Base-by-base conservation (phyloP, 2,329 filamentous ascomycete species). In the Aureobasidium uvarum region DNA sequence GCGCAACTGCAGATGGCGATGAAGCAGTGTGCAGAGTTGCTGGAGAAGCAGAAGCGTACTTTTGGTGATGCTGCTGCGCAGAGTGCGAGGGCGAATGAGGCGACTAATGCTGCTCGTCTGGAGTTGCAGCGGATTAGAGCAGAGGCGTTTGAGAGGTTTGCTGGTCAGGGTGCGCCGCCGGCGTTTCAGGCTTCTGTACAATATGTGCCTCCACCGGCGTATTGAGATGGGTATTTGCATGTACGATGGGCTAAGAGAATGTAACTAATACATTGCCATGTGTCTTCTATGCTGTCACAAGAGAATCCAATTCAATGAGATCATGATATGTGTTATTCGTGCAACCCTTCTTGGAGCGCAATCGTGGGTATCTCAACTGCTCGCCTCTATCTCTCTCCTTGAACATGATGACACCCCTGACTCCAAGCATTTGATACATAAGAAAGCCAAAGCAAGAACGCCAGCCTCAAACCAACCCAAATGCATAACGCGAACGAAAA, bases 51-150 rank as follows among this genome's bases (percentile, higher is more conserved):
- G 25, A 63, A 63, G 13, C 33, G 48, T 1, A 63, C 46, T 6
- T 54, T 33, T 16, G 23, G 23, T 3, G 43, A 52, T 2, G 36
- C 46, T 11, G 46, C 36, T 16, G 16, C 16, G 8, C 46, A 63
- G 25, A 23, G 46, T 14, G 14, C 7, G 3, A 31, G 31, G 14
- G 62, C 48, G 5, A 28, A 23, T 5, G 60, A 69, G 20, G 71
- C 70, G 5, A 69, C 28, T 4, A 62, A 48, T 23, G 5, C 14
- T 31, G 38, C 58, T n/a, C 43, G 72, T 31, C 46, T 45, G 48
- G 70, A 73, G 65, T 63, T 74, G 67, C 72, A 74, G 66, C 68
- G 68, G 23, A 70, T 74, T 43, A 68, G 72, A 51, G 72, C 69
- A 11, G 70, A 75, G 67, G 72, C 71, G 0, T 75, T 74, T 64